Base-by-base conservation (phyloP, 202 grass and related monocot species). In the Carex sylvatica region DNA sequence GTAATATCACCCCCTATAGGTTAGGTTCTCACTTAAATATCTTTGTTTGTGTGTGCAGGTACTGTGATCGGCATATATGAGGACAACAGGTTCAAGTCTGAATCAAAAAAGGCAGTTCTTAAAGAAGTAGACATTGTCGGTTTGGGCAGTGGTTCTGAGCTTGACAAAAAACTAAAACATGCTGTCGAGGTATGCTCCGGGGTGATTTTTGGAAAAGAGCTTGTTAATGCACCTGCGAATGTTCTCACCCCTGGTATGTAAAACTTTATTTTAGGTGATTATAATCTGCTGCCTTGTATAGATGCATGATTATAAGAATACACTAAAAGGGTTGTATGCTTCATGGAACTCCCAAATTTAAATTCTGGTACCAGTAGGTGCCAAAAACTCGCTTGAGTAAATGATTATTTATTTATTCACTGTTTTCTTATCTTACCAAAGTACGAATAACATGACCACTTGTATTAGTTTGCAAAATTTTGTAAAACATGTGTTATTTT, bases 211-310 rank as follows among this genome's bases (percentile, higher is more conserved):
- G 96, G 96, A 28, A 99, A 88, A 91, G 93, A 95, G 74, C 96
- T 99, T 83, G 93, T 93, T 22, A 95, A 99, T 90, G 90, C 93
- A 54, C 96, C 96, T 42, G 91, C 96, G 2, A 99, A 99, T 88
- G 96, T 95, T 55, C 93, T 95, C 47, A 95, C 92, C 44, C 96
- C 93, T 91, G 93, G 93, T 99, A 35, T 78, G 89, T 62, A 87
- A 26, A 19, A 56, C 49, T 69, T 69, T 73, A 53, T 18, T 51
- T 59, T 63, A 33, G 30, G 13, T 5, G 15, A 16, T 28, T 28
- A 80, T 62, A 10, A 26, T 72, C n/a, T 1, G 20, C 19, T 40
- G 5, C 36, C 36, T 72, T 49, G 9, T 14, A 69, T 40, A 26
- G 7, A 79, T n/a, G 9, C 15, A 23, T 58, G 38, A 77, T 69